Evolutionary conservation across 2,329 filamentous ascomycete species (phyloP).

Genomic region (Thyridium curvatum): DNA sequence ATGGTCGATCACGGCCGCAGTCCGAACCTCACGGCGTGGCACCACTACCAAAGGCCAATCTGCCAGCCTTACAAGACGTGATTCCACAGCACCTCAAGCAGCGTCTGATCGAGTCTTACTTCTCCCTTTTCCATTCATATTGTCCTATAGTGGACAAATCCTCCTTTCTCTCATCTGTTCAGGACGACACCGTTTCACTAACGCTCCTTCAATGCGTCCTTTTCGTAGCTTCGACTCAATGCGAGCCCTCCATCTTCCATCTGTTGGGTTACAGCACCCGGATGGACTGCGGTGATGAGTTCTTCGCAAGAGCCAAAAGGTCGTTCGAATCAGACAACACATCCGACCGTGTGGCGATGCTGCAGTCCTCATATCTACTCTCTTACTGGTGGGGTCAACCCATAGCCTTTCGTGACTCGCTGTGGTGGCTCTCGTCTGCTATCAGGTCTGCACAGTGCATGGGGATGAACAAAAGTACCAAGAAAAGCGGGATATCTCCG

Average conservation of each 20-base stretch:
- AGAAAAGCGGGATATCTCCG: not conserved
- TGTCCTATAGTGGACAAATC: not conserved
- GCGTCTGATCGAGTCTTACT: constrained; percentile 1
- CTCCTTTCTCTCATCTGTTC: not conserved
- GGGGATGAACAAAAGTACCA: constrained; percentile 1
- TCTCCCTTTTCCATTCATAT: not conserved
- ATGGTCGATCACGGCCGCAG: too few species aligned
- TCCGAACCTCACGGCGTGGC: too few species aligned
- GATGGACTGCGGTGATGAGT: not conserved
- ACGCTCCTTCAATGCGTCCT: constrained; percentile 1
- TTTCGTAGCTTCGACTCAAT: constrained; percentile 1
- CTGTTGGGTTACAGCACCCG: not conserved
- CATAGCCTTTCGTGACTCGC: not conserved
- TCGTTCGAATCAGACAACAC: not conserved
- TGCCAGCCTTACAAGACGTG: not conserved
- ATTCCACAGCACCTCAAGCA: not conserved
- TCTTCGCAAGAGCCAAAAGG: not conserved
- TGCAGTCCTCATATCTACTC: not conserved
- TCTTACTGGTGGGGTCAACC: constrained; percentile 2
- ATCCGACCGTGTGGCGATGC: constrained; percentile 1
- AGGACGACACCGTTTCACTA: not conserved
- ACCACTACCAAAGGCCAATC: too few species aligned
- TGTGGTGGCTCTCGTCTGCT: constrained; percentile 1
- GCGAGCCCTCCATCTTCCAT: not conserved
- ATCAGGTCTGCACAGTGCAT: constrained; percentile 3